phyloP scores from a whole-genome alignment of 176 grass and related monocot genomes.

The Paspalum notatum region DNA sequence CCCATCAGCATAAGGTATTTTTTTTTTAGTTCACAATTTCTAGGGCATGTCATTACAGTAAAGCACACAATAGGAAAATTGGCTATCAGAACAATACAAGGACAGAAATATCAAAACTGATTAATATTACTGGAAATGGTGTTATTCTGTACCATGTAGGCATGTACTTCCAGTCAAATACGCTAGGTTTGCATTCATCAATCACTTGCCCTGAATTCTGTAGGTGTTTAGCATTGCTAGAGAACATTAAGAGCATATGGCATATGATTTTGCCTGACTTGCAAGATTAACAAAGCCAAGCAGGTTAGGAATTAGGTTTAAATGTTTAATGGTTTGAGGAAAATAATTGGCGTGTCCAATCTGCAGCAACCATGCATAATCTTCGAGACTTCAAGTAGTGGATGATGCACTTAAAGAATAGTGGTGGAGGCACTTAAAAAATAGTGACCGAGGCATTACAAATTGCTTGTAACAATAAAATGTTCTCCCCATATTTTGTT shows the following conservation, averaged over 20 bases:
- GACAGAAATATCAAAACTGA: conserved; percentile 16
- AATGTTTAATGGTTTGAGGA: not conserved
- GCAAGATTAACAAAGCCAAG: not conserved
- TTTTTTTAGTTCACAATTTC: conserved; percentile 5
- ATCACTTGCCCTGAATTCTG: not conserved
- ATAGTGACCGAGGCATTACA: too few relatives aligned
- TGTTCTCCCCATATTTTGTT: too few relatives aligned
- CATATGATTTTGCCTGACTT: not conserved
- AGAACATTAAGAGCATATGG: not conserved
- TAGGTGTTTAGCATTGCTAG: not conserved
- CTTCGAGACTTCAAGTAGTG: not conserved
- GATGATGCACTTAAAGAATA: not conserved
- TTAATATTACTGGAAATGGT: not conserved
- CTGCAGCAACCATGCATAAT: not conserved
- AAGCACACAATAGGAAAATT: not conserved
- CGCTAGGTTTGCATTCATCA: not conserved
- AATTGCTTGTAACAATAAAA: too few relatives aligned
- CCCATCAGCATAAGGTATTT: conserved; percentile 18
- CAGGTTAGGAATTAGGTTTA: not conserved
- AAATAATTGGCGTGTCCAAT: not conserved
- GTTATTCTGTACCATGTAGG: not conserved
- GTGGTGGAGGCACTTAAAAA: not conserved
- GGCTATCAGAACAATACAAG: not conserved
- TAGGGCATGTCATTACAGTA: conserved; percentile 15
- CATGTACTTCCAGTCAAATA: not conserved